Evolutionary conservation across 108 stramenopile species (phyloP).

Genomic region (Seminavis robusta): DNA sequence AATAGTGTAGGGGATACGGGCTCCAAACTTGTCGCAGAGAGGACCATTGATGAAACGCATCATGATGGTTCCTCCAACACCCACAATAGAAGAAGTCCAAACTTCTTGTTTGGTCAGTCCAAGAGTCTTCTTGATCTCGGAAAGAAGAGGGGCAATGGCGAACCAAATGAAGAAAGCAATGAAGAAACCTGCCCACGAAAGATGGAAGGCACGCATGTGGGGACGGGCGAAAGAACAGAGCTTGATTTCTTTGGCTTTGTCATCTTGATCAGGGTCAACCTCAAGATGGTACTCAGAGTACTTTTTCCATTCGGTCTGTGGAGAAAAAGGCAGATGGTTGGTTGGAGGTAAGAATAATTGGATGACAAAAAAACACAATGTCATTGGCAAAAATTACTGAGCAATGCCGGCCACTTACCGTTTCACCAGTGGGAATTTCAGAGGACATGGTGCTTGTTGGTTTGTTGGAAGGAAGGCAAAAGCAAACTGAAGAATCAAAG

Average conservation of each 20-base stretch:
- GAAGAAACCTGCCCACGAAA: constrained; percentile 77
- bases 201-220: constrained; percentile 86
- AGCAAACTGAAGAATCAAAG: no score
- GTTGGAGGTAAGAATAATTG: no score
- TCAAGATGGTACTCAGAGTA: constrained; percentile 39
- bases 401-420: no score
- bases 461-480: no score
- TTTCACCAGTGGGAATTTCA: no score
- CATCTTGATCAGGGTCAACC: constrained; percentile 59
- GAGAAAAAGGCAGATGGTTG: no score
- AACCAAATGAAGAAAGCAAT: constrained; percentile 87
- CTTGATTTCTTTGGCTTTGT: constrained; percentile 72
- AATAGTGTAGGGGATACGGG: constrained; percentile 56
- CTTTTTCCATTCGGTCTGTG: constrained; percentile 52
- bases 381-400: no score
- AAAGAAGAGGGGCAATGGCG: constrained; percentile 74
- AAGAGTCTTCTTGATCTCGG: constrained; percentile 57
- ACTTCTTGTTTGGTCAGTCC: constrained; percentile 59
- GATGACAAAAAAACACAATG: no score
- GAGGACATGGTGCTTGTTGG: no score
- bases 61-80: constrained; percentile 67
- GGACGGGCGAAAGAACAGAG: constrained; percentile 50
- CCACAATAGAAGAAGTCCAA: constrained; percentile 69
- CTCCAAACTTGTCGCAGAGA: constrained; percentile 77
- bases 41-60: constrained; percentile 76